These are phyloP conservation scores for Domatiomyces globalis DNA, from an alignment of 2,329 filamentous ascomycete genomes.

Conservation along the genomic window DNA sequence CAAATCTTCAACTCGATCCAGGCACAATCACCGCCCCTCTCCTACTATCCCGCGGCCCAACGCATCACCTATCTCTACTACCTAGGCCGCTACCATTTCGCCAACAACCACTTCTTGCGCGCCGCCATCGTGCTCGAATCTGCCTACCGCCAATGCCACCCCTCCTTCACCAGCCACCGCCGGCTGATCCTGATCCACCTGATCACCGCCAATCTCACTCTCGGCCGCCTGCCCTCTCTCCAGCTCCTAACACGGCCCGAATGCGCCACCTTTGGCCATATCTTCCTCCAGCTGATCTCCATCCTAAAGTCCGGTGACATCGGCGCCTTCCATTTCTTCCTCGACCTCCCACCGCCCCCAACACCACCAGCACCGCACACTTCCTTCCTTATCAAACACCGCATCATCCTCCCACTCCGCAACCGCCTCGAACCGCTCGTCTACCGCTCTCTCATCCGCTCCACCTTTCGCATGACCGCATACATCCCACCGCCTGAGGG, in stretches of 20 bases:
- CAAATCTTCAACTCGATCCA: constrained; percentile 84
- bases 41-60: constrained; percentile 70
- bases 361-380: constrained; percentile 30
- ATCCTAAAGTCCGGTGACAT: constrained; percentile 65
- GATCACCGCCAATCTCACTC: constrained; percentile 65
- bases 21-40: constrained; percentile 65
- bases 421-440: constrained; percentile 68
- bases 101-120: constrained; percentile 67
- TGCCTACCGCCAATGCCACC: constrained; percentile 63
- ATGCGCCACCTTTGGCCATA: constrained; percentile 46
- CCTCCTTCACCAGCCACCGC: constrained; percentile 49
- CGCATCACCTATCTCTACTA: constrained; percentile 91
- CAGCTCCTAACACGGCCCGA: constrained; percentile 56
- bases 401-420: constrained; percentile 59
- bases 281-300: constrained; percentile 59
- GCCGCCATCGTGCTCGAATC: constrained; percentile 62
- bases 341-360: constrained; percentile 35
- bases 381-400: constrained; percentile 60
- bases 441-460: constrained; percentile 69
- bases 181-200: constrained; percentile 71
- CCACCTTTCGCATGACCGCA: constrained; percentile 65
- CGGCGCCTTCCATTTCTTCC: constrained; percentile 53
- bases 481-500: constrained; percentile 38
- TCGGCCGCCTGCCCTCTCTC: constrained; percentile 66
- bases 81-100: constrained; percentile 77